A percentile compares a stretch with the other conserved stretches of the same genome.
phyloP scores from a whole-genome alignment of 1,284 basidiomycete species.

The Chondrostereum purpureum region DNA sequence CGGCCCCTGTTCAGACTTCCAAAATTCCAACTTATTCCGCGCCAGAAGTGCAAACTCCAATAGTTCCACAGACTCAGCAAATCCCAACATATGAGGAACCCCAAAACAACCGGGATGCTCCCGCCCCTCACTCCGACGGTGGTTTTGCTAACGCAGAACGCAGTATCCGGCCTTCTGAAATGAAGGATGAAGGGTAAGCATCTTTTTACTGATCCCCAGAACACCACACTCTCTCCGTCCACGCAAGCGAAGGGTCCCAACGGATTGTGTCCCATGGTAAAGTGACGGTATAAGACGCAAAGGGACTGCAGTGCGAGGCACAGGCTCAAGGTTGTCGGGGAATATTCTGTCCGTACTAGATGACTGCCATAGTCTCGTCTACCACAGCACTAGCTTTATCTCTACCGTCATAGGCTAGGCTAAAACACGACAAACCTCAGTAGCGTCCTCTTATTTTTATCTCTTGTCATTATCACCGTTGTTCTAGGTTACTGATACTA shows the following conservation, averaged over 20 bases:
- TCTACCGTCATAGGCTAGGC: conserved; percentile 63
- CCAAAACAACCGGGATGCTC: conserved; percentile 37
- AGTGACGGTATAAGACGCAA: too few relatives aligned
- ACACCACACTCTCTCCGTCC: conserved; percentile 6
- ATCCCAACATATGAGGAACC: conserved; percentile 73
- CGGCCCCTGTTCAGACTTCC: conserved; percentile 17
- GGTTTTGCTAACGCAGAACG: conserved; percentile 49
- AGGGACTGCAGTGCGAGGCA: too few relatives aligned
- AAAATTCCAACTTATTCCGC: conserved; percentile 3
- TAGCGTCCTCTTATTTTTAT: conserved; percentile 60
- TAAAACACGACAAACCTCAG: conserved; percentile 57
- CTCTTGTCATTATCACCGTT: conserved; percentile 53
- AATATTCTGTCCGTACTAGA: conserved; percentile 4
- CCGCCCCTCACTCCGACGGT: conserved; percentile 28
- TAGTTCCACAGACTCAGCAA: conserved; percentile 43
- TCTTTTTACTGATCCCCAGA: conserved; percentile 13
- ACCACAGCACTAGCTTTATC: conserved; percentile 59
- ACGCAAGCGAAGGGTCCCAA: too few relatives aligned
- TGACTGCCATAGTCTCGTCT: conserved; percentile 53
- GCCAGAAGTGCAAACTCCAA: conserved; percentile 15
- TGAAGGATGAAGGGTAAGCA: conserved; percentile 98
- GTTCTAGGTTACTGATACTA: conserved; percentile 75
- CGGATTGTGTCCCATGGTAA: too few relatives aligned
- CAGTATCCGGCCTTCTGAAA: conserved; percentile 82
- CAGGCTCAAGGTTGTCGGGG: too few relatives aligned